phyloP scores from a whole-genome alignment of 139 green algal genomes.

The Eudorina sp. region DNA sequence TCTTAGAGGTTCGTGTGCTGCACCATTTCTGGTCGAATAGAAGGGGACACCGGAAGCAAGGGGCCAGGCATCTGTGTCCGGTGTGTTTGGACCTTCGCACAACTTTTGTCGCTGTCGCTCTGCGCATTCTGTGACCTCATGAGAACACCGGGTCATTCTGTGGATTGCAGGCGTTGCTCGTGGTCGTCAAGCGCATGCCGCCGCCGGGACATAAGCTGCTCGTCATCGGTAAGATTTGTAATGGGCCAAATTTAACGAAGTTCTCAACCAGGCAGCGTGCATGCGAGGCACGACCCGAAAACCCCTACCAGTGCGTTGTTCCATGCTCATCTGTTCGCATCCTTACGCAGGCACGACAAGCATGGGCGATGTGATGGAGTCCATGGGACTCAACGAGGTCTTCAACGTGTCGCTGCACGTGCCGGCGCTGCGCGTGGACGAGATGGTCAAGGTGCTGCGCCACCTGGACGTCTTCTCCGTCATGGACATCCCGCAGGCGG shows the following conservation, averaged over 20 bases:
- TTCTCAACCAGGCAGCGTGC: too few species aligned
- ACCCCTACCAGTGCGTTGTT: too few species aligned
- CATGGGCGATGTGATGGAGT: slow-evolving; percentile 81
- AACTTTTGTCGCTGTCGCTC: background rate
- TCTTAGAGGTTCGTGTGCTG: too few species aligned
- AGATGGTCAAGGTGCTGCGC: slow-evolving; percentile 82
- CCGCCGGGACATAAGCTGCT: slow-evolving; percentile 90
- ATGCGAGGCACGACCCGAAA: too few species aligned
- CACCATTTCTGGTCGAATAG: too few species aligned
- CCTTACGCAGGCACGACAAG: slow-evolving; percentile 68
- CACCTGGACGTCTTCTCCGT: slow-evolving; percentile 75
- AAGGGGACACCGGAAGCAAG: too few species aligned
- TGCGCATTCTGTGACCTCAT: background rate
- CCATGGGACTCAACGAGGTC: slow-evolving; percentile 76
- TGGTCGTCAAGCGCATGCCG: slow-evolving; percentile 95
- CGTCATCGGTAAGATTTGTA: slow-evolving; percentile 83
- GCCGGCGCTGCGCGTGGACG: slow-evolving; percentile 78
- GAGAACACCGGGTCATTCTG: background rate
- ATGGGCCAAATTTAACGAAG: too few species aligned
- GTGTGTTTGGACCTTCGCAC: too few species aligned
- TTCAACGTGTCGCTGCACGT: slow-evolving; percentile 96
- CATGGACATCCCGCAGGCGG: slow-evolving; percentile 63
- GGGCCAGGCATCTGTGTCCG: too few species aligned
- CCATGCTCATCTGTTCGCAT: too few species aligned
- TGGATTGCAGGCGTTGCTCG: slow-evolving; percentile 87